A percentile compares a stretch with the other conserved stretches of the same genome.
Conservation (phyloP, 805 yeast genomes). For the Kuraishia floccosa region DNA sequence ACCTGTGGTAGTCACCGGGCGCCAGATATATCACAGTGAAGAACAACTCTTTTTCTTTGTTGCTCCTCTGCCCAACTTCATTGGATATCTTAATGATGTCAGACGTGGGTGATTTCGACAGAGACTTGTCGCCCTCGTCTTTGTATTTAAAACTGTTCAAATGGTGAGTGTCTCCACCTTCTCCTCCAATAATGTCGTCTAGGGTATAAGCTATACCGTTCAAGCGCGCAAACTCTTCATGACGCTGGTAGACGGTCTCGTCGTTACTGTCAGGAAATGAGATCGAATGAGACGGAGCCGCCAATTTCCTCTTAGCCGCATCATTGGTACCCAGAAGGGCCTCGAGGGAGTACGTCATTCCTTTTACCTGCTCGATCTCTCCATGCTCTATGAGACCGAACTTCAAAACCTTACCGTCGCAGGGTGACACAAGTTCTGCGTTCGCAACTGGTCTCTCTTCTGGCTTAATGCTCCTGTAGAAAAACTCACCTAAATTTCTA, state of each 20-base stretch:
- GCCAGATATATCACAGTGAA: constrained; percentile 92
- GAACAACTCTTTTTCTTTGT: constrained; percentile 44
- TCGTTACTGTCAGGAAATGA: constrained; percentile 30
- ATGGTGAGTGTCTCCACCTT: constrained; percentile 28
- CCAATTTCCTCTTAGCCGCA: constrained; percentile 20
- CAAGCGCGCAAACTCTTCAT: constrained; percentile 65
- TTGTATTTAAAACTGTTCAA: constrained; percentile 36
- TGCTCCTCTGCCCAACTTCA: constrained; percentile 10
- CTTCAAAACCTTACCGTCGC: constrained; percentile 86
- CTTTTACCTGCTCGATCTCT: constrained; percentile 93
- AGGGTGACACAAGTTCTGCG: constrained; percentile 70
- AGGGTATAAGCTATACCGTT: constrained; percentile 65
- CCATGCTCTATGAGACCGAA: constrained; percentile 75
- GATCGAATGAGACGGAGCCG: constrained; percentile 43
- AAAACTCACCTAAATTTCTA: constrained; percentile 80
- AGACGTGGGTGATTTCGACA: constrained; percentile 14
- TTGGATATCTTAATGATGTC: constrained; percentile 15
- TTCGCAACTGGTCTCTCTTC: constrained; percentile 69
- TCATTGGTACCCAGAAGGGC: constrained; percentile 65
- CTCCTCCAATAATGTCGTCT: constrained; percentile 58
- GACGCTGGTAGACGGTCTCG: constrained; percentile 29
- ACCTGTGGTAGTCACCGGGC: constrained; percentile 97
- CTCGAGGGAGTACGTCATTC: constrained; percentile 84
- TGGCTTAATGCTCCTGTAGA: constrained; percentile 71
- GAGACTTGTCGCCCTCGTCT: constrained; percentile 61